Percentiles rank a stretch among this genome's conserved stretches.
Conservation (phyloP, 2,329 filamentous ascomycete species). For the Aureobasidium uvarum region DNA sequence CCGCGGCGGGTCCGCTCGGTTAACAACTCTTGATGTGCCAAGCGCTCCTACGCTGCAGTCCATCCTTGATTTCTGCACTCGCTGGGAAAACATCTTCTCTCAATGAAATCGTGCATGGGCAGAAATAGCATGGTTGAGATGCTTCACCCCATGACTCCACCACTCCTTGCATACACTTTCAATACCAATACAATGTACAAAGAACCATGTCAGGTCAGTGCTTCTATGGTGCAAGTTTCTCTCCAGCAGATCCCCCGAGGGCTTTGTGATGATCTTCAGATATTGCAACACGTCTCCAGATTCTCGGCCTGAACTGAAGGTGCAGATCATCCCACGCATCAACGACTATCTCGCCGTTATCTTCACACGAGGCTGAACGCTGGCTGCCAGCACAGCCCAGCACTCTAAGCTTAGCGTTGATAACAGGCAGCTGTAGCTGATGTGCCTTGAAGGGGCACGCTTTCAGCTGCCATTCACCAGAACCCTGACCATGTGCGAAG, state of each 20-base stretch:
- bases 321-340: conserved; percentile 14
- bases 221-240: conserved; percentile 3
- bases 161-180: conserved; percentile 21
- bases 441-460: not conserved
- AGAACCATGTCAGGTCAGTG: not conserved
- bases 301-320: conserved; percentile 9
- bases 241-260: conserved; percentile 7
- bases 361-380: not conserved
- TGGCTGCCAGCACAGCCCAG: conserved; percentile 6
- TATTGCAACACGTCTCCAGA: conserved; percentile 16
- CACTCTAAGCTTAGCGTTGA: not conserved
- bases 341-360: conserved; percentile 26
- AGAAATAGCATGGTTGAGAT: conserved; percentile 19
- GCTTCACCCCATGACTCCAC: not conserved
- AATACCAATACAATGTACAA: conserved; percentile 2
- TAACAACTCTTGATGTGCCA: conserved; percentile 2
- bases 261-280: conserved; percentile 9
- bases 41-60: conserved; percentile 5
- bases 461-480: not conserved
- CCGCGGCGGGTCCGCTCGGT: conserved; percentile 10
- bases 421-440: not conserved
- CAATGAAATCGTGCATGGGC: conserved; percentile 17
- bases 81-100: not conserved
- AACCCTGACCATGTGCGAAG: conserved; percentile 4
- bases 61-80: conserved; percentile 15